These are phyloP conservation scores for Brasilioporus rufonigricans DNA, from an alignment of 768 basidiomycete species.

Conservation along the genomic window DNA sequence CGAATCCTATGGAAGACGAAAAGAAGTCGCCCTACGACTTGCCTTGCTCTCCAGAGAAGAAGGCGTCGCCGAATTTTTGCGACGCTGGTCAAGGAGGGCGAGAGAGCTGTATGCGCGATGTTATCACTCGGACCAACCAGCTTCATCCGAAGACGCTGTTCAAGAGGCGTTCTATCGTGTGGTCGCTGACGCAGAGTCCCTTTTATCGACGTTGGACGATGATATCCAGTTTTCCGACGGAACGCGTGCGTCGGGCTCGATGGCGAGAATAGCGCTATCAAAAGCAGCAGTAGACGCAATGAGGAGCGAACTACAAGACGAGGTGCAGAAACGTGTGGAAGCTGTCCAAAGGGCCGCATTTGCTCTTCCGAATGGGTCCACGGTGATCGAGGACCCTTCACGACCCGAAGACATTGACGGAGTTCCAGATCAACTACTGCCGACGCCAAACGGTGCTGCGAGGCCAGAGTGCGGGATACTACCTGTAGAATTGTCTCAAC, in stretches of 20 bases:
- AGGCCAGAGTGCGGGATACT: not conserved
- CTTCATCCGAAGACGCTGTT: slow-evolving; percentile 17
- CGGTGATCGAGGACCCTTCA: not conserved
- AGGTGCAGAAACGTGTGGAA: slow-evolving; percentile 49
- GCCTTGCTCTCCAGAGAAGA: slow-evolving; percentile 66
- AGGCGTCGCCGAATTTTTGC: slow-evolving; percentile 48
- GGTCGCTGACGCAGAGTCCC: slow-evolving; percentile 34
- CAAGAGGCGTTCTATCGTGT: slow-evolving; percentile 30
- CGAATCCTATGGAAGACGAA: slow-evolving; percentile 68
- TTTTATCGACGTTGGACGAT: slow-evolving; percentile 36
- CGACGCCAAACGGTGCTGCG: not conserved
- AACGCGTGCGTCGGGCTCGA: slow-evolving; percentile 38
- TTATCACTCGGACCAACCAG: slow-evolving; percentile 1
- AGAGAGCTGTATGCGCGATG: slow-evolving; percentile 41
- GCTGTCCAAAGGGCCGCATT: slow-evolving; percentile 11
- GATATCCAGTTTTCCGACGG: slow-evolving; percentile 23
- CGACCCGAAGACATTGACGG: not conserved
- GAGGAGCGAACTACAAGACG: slow-evolving; percentile 55
- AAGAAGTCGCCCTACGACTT: slow-evolving; percentile 67
- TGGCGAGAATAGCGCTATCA: slow-evolving; percentile 52
- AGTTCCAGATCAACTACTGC: not conserved
- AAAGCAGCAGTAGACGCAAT: slow-evolving; percentile 50
- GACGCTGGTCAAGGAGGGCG: slow-evolving; percentile 54
- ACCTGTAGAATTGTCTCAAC: not conserved
- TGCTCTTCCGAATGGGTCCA: not conserved